These are phyloP conservation scores for Penicillium sp. DNA, from an alignment of 2,329 filamentous ascomycete species.

Conservation along the genomic window DNA sequence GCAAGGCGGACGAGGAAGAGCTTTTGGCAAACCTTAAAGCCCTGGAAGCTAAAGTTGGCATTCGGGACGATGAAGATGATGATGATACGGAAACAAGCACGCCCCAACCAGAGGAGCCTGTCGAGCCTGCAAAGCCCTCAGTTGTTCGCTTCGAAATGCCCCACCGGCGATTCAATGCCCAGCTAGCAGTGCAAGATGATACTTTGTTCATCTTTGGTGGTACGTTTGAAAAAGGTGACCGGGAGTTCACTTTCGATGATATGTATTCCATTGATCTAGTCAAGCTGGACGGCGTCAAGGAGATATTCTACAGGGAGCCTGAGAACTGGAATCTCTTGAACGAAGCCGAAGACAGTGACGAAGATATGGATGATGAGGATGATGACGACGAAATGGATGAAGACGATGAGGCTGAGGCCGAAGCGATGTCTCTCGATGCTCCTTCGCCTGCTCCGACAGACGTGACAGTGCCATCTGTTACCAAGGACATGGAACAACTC, in stretches of 20 bases:
- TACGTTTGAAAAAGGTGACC: slow-evolving; percentile 91
- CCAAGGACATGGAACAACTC: slow-evolving; percentile 38
- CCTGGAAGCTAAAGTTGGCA: slow-evolving; percentile 70
- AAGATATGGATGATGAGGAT: slow-evolving; percentile 51
- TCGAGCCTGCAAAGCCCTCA: slow-evolving; percentile 57
- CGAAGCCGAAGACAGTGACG: slow-evolving; percentile 57
- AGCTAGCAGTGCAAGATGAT: slow-evolving; percentile 87
- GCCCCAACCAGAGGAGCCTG: slow-evolving; percentile 55
- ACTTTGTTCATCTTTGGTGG: slow-evolving; percentile 92
- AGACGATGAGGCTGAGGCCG: slow-evolving; percentile 30
- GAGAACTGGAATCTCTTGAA: slow-evolving; percentile 76
- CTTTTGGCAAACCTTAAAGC: slow-evolving; percentile 82
- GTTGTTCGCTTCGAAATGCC: slow-evolving; percentile 77
- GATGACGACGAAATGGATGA: slow-evolving; percentile 46
- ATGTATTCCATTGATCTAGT: slow-evolving; percentile 91
- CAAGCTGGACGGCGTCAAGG: slow-evolving; percentile 89
- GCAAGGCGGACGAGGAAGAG: slow-evolving; percentile 89
- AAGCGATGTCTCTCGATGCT: slow-evolving; percentile 47
- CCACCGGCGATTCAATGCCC: slow-evolving; percentile 86
- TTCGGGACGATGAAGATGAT: slow-evolving; percentile 54
- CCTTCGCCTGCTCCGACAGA: slow-evolving; percentile 41
- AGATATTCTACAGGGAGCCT: slow-evolving; percentile 82
- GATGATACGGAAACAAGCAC: slow-evolving; percentile 41
- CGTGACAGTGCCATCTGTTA: slow-evolving; percentile 37
- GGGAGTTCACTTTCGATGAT: slow-evolving; percentile 94